Conservation (phyloP, 2,329 filamentous ascomycete species). For the Epichloe elymi region DNA sequence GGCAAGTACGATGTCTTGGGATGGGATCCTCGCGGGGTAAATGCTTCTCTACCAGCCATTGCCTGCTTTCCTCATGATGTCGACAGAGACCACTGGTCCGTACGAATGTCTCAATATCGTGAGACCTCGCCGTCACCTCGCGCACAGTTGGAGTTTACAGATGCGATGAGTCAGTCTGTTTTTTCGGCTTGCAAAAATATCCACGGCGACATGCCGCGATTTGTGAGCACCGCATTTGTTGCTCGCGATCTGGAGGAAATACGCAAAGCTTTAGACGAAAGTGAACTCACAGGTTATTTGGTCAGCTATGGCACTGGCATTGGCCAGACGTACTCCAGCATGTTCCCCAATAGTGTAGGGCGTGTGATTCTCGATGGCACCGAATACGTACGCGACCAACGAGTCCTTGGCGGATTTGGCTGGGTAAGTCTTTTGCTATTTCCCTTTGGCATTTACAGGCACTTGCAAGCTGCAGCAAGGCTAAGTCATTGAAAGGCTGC, state of each 20-base stretch:
- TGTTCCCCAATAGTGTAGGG: conserved; percentile 36
- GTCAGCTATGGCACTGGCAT: conserved; percentile 40
- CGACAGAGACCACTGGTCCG: conserved; percentile 32
- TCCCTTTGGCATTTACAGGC: neutral
- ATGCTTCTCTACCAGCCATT: conserved; percentile 29
- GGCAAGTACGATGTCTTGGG: conserved; percentile 33
- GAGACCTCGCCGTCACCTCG: conserved; percentile 21
- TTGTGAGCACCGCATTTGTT: conserved; percentile 32
- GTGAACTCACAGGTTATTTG: conserved; percentile 34
- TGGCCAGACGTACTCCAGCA: conserved; percentile 36
- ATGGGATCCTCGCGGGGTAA: conserved; percentile 43
- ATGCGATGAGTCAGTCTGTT: conserved; percentile 32
- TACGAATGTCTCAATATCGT: conserved; percentile 25
- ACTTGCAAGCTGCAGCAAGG: neutral
- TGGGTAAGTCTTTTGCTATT: conserved; percentile 10
- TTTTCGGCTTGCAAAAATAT: conserved; percentile 28
- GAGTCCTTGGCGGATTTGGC: conserved; percentile 31
- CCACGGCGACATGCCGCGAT: conserved; percentile 32
- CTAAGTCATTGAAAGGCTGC: conserved; percentile 17
- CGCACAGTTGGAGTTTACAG: conserved; percentile 27
- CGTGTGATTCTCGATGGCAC: conserved; percentile 36
- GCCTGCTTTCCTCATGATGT: conserved; percentile 33
- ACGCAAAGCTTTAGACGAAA: conserved; percentile 29
- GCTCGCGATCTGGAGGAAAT: conserved; percentile 37
- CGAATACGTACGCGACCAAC: conserved; percentile 33